A percentile compares a stretch with the other conserved stretches of the same genome.
Conservation (phyloP, 176 grass and related monocot species). For the Chrysopogon serrulatus region DNA sequence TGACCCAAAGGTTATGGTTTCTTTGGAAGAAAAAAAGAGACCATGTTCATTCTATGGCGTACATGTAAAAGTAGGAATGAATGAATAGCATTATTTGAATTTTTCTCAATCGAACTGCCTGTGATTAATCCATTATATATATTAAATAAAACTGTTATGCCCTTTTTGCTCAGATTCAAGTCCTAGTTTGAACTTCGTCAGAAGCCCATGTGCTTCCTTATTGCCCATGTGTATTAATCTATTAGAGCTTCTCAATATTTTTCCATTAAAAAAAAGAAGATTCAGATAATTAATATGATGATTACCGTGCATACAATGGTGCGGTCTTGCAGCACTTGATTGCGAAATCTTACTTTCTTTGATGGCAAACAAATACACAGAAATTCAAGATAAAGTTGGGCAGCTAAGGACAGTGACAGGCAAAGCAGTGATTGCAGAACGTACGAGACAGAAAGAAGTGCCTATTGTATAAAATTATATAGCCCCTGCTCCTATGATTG, state of each 20-base stretch:
- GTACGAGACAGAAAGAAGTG: constrained; percentile 45
- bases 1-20: too few species aligned
- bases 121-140: too few species aligned
- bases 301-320: constrained; percentile 1
- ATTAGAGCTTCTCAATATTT: neutral
- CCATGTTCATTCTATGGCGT: too few species aligned
- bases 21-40: too few species aligned
- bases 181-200: neutral
- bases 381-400: constrained; percentile 48
- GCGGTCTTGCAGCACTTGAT: constrained; percentile 37
- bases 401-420: constrained; percentile 35
- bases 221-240: neutral
- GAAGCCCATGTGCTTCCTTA: neutral
- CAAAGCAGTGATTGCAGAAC: constrained; percentile 38
- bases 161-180: neutral
- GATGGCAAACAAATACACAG: constrained; percentile 31
- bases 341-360: constrained; percentile 35
- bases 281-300: neutral
- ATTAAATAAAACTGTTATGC: neutral
- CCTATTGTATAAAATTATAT: constrained; percentile 37
- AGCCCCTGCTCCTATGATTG: constrained; percentile 37
- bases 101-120: too few species aligned
- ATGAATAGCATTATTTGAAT: too few species aligned
- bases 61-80: too few species aligned
- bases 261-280: neutral